Base-by-base conservation (phyloP, 2,329 filamentous ascomycete species). In the Trichoderma harzianum region DNA sequence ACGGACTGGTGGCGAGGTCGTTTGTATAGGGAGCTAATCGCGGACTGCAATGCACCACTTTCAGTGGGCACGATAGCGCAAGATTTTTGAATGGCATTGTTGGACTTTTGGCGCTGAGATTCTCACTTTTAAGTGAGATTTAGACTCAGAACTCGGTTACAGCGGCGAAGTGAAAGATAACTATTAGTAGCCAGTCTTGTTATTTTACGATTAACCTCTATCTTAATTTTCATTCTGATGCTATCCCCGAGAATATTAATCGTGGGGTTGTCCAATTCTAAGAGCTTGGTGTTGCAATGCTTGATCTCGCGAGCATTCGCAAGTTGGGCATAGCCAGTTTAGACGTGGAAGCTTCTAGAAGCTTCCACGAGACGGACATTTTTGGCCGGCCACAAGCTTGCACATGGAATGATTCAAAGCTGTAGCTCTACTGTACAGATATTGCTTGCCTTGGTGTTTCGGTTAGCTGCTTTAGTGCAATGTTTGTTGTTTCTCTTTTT, bases 321-420 rank as follows among this genome's bases (percentile, higher is more conserved):
- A 34, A 10, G 16, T 10, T 57, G 32, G 51, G 32, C 12, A 39
- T 55, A n/a, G 7, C 3, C 5, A 14, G 28, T 60, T 53, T 18
- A 36, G 36, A 24, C 14, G 72, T 76, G 60, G 79, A 80, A 79
- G 75, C 69, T 80, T 80, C 78, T 75, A 75, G 79, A 79, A 80
- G 74, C 58, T 80, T 80, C 78, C 55, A 75, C 74, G 36, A 36
- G 28, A 67, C 30, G 18, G n/a, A 6, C 14, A 61, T 14, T 24
- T 51, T 51, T 21, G 43, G n/a, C n/a, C n/a, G n/a, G 43, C 43
- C 57, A 32, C 28, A 30, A 60, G 57, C 55, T 26, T 58, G 55
- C 8, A 58, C 26, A 32, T 0, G 28, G 7, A n/a, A 16, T 60
- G 30, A 7, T 32, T 30, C 57, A 34, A 30, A 57, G n/a, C 43